A percentile compares a stretch with the other conserved stretches of the same genome.
phyloP scores from a whole-genome alignment of 2,329 filamentous ascomycete genomes.

The Hawksworthiomyces lignivorus region DNA sequence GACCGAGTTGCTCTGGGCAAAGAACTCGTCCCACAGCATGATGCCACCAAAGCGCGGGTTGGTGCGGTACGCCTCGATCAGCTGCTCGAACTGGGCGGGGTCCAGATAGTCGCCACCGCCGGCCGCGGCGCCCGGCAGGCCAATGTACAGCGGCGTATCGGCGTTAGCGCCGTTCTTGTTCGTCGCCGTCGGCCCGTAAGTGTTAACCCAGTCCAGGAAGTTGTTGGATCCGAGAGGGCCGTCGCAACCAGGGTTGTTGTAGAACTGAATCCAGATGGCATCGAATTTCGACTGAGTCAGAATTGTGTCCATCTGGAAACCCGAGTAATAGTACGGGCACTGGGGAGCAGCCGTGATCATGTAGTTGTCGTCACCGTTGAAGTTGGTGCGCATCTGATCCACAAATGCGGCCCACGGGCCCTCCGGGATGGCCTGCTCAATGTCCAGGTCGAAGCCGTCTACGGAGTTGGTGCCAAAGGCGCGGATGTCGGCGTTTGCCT shows the following conservation, averaged over 20 bases:
- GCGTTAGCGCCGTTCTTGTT: too few relatives aligned
- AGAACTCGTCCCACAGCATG: constrained; percentile 27
- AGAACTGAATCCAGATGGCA: constrained; percentile 38
- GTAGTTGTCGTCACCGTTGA: constrained; percentile 23
- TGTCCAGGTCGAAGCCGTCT: constrained; percentile 46
- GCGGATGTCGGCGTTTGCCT: constrained; percentile 24
- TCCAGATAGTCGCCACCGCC: constrained; percentile 21
- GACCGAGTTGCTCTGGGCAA: constrained; percentile 12
- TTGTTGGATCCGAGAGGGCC: constrained; percentile 27
- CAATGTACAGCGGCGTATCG: constrained; percentile 31
- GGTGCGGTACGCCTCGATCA: constrained; percentile 20
- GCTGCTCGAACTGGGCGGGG: constrained; percentile 11
- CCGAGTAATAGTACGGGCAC: constrained; percentile 29
- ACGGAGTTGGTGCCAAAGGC: constrained; percentile 40
- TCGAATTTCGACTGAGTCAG: constrained; percentile 31
- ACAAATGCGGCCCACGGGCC: constrained; percentile 12
- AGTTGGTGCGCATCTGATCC: constrained; percentile 10
- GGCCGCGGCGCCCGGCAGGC: constrained; percentile 25
- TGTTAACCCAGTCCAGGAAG: constrained; percentile 28
- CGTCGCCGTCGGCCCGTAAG: constrained; percentile 22
- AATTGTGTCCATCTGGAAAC: constrained; percentile 36
- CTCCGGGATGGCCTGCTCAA: constrained; percentile 28
- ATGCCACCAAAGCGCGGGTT: constrained; percentile 24
- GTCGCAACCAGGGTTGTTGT: constrained; percentile 37
- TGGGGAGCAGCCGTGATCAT: constrained; percentile 41